Base-by-base conservation (phyloP, 495 filamentous ascomycete genomes). In the Tuber indicum region DNA sequence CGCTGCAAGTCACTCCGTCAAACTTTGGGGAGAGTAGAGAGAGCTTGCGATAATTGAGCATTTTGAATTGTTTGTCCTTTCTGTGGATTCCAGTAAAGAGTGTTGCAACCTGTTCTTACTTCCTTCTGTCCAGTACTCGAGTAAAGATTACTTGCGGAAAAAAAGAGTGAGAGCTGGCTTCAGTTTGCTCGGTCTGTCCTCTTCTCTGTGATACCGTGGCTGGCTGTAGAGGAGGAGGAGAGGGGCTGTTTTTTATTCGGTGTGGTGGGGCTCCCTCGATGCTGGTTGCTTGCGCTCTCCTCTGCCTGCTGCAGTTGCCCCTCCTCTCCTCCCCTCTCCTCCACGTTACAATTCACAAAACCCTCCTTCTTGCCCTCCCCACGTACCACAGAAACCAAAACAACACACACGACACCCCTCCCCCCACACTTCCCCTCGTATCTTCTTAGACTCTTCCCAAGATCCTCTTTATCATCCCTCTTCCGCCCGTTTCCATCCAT, bases 211-310 rank as follows among this genome's bases (percentile, higher is more conserved):
- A 66, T 66, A 66, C 58, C 26, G 32, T 66, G 32, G 14, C 58
- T 66, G 58, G 26, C 12, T 66, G 58, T 36, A n/a, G n/a, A n/a
- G n/a, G 52, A 10, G 52, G 52, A 26, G 23, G 52, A 32, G 49
- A 58, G 58, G 26, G 58, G 58, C 26, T 36, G 58, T 17, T 66
- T 66, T 66, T 66, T 17, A 36, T 66, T 36, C 26, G 76, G 78
- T 80, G 78, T 80, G 78, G 78, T 79, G 78, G 78, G 78, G 78
- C 78, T 79, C 62, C 73, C 75, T 72, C 58, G 46, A 62, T 79
- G 66, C 78, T 75, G 73, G 73, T 42, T 80, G 77, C 78, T 62
- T 66, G 46, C 62, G 46, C 62, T 70, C 36, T 75, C 69, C 62
- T 75, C 74, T 32, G 62, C 74, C 41, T 72, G 32, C 42, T 66